Evolutionary conservation across 805 yeast genomes (phyloP), one percentile per base, ranked within the genome.

Genomic region (Metschnikowia arizonensis): DNA sequence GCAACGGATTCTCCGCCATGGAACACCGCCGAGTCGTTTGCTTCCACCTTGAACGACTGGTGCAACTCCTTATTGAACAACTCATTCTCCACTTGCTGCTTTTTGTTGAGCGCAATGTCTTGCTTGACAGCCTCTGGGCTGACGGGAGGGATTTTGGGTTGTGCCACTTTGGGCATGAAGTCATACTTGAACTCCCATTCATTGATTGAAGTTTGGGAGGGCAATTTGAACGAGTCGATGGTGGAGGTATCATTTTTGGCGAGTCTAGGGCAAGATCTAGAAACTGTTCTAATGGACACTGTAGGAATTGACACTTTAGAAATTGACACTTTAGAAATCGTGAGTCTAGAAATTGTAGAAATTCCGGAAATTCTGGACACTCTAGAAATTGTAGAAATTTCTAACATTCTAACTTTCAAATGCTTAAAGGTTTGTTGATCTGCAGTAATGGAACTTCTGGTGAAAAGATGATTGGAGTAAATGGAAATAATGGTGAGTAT

Each of bases 201-300:
- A 55, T 69, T 60, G 58, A 76, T 60, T 41, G 73, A 66, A 28
- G 74, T 61, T 55, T 68, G 69, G 36, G 74, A 60, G 12, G 82
- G 82, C 33, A 77, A 64, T 53, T 68, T 75, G 63, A 65, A 79
- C 35, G 73, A 75, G 58, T 81, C 86, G 50, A 81, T 80, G 32
- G 79, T 74, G 7, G 84, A 79, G 4, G 63, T 44, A 53, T 80
- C 85, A 41, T 81, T 81, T 56, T 81, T 81, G 29, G 81, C 79
- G 10, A 46, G 40, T 40, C 24, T 62, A 48, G 53, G 79, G 29
- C 81, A 78, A 12, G 45, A 37, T 18, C 36, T 29, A 21, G 46
- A 26, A 35, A 42, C 19, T 19, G 37, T 19, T 12, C 37, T 18
- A 9, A 38, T 33, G 38, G 48, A 38, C 3, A 36, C 26, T 32